Evolutionary conservation across 805 yeast genomes (phyloP), one percentile per base, ranked within the genome.

Genomic region (Candida hungchunana): DNA sequence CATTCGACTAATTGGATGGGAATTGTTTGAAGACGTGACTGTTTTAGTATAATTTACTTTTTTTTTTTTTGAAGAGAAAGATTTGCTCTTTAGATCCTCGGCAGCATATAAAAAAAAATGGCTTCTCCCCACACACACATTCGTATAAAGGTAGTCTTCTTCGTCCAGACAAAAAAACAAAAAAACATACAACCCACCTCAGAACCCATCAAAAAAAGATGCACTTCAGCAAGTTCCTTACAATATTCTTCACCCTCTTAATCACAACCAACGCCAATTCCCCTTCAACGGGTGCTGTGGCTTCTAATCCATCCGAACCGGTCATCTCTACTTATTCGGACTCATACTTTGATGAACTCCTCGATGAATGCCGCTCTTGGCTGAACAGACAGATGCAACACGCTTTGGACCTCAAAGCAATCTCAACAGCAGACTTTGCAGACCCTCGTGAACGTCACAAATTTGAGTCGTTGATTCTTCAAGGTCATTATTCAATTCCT

Each of bases 1-100:
- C 4, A 10, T 41, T 5, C 19, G 45, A 19, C 25, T 41, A 8
- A 7, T 41, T 8, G 45, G 45, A 6, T 34, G 41, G 42, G 39
- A 34, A 4, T 22, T 41, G 17, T 37, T 27, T 24, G 34, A 35
- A 7, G 31, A 39, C 16, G 25, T 24, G 6, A 21, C 31, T 6
- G 21, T 39, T 15, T 30, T 15, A 22, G 12, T 38, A 6, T 38
- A 17, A 22, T 25, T 20, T 11, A n/a, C n/a, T n/a, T n/a, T n/a
- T n/a, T n/a, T n/a, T n/a, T n/a, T n/a, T n/a, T n/a, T n/a, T n/a
- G n/a, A n/a, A 25, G 27, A 13, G 15, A 9, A 14, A 8, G 27
- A 25, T 25, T 25, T 9, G 24, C 24, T 12, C 24, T 12, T 9
- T 21, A 21, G 24, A 9, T 21, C 12, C n/a, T n/a, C n/a, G n/a